These are phyloP conservation scores for Phycomyces nitens DNA, from an alignment of 192 early-diverging fungal genomes.

Conservation along the genomic window DNA sequence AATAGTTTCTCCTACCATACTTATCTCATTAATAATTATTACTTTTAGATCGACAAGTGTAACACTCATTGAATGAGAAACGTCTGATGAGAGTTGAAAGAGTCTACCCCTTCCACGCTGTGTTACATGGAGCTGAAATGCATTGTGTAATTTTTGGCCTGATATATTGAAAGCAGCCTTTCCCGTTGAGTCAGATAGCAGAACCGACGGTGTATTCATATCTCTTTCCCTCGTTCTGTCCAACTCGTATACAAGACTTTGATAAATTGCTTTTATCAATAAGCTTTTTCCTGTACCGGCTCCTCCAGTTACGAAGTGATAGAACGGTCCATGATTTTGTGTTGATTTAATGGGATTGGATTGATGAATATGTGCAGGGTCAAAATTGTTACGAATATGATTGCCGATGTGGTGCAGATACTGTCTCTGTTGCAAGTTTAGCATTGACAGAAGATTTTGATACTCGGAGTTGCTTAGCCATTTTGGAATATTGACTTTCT, in stretches of 20 bases:
- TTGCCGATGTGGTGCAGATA: not conserved
- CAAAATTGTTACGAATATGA: not conserved
- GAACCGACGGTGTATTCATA: not conserved
- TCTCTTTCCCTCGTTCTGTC: not conserved
- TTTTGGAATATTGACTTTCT: not conserved
- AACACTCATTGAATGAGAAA: not conserved
- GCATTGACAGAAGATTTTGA: not conserved
- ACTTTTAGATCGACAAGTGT: not conserved
- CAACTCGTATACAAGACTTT: not conserved
- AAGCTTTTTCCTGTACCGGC: conserved; percentile 1
- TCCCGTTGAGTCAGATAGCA: not conserved
- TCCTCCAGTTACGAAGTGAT: not conserved
- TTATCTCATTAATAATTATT: not conserved
- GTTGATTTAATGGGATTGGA: too few relatives aligned
- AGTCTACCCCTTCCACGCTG: not conserved
- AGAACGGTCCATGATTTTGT: not conserved
- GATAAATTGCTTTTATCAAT: not conserved
- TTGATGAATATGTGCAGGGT: not conserved
- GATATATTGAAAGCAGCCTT: conserved; percentile 1
- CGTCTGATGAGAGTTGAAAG: not conserved
- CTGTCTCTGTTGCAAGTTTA: not conserved
- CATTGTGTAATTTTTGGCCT: too few relatives aligned
- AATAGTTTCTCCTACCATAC: not conserved
- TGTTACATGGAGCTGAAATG: not conserved
- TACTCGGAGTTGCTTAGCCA: not conserved